Conservation (phyloP, 78 protist genomes). For the Pelomyxa schiedti region DNA sequence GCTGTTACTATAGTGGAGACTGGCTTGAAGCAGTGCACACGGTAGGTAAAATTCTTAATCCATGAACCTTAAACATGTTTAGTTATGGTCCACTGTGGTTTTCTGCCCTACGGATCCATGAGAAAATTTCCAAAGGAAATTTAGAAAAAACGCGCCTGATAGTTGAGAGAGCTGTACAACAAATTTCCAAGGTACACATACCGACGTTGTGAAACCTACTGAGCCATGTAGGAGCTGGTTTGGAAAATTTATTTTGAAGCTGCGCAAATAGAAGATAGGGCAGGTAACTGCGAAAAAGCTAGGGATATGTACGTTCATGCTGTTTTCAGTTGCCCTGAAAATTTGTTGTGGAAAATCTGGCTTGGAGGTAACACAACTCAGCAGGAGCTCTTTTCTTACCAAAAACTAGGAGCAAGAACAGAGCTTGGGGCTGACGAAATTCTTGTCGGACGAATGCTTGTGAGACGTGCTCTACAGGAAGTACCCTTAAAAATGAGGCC, state of each 20-base stretch:
- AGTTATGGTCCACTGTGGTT: conserved; percentile 83
- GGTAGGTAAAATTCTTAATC: too few species aligned
- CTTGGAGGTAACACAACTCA: too few species aligned
- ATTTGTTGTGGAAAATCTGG: conserved; percentile 76
- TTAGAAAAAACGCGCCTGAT: conserved; percentile 23
- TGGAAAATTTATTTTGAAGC: conserved; percentile 85
- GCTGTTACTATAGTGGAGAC: conserved; percentile 59
- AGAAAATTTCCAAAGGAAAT: conserved; percentile 34
- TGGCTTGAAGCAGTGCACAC: conserved; percentile 53
- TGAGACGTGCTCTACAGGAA: conserved; percentile 61
- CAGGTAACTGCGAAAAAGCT: conserved; percentile 19
- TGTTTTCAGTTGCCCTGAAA: conserved; percentile 59
- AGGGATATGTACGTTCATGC: conserved; percentile 54
- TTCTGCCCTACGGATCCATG: conserved; percentile 48
- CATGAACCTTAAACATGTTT: too few species aligned
- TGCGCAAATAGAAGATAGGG: conserved; percentile 77
- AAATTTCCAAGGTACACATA: conserved; percentile 56
- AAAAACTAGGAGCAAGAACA: conserved; percentile 20
- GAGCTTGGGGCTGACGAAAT: conserved; percentile 33
- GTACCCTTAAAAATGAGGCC: conserved; percentile 67
- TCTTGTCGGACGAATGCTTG: conserved; percentile 38
- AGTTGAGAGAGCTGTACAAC: conserved; percentile 38
- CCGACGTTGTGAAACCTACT: too few species aligned
- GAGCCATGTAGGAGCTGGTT: conserved; percentile 74
- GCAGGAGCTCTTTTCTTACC: too few species aligned